These are phyloP conservation scores for Talaromyces trachyspermus DNA, from an alignment of 495 filamentous ascomycete genomes.

Conservation along the genomic window DNA sequence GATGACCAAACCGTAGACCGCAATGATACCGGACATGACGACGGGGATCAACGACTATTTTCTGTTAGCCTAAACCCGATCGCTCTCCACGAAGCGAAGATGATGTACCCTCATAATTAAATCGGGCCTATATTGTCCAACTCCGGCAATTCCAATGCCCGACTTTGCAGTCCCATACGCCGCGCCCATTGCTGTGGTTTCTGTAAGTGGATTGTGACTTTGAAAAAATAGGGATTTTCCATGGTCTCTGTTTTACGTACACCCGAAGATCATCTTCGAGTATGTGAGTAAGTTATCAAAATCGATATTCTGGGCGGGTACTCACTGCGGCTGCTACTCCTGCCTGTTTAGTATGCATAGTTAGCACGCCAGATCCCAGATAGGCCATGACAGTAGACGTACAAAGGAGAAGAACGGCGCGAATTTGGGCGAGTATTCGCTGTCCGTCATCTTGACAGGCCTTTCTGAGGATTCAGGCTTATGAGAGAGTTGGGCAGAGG, in stretches of 20 bases:
- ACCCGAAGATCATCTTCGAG: conserved; percentile 75
- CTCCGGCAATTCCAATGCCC: conserved; percentile 91
- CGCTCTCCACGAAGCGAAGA: neutral
- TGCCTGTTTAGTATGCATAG: conserved; percentile 49
- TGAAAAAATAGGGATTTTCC: neutral
- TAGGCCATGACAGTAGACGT: conserved; percentile 23
- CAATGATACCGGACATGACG: conserved; percentile 99
- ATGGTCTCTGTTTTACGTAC: conserved; percentile 47
- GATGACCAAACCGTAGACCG: conserved; percentile 95
- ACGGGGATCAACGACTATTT: conserved; percentile 82
- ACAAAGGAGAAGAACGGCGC: conserved; percentile 98
- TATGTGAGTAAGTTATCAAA: conserved; percentile 17
- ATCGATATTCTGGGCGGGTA: conserved; percentile 26
- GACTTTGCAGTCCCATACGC: conserved; percentile 97
- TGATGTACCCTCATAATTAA: conserved; percentile 89
- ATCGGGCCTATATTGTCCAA: conserved; percentile 86
- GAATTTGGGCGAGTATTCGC: conserved; percentile 73
- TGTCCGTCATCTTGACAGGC: conserved; percentile 55
- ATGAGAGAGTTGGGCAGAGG: too few relatives aligned
- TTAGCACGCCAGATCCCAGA: conserved; percentile 28
- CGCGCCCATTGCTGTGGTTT: conserved; percentile 68
- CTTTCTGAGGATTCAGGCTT: too few relatives aligned
- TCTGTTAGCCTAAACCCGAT: conserved; percentile 5
- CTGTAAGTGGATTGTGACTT: conserved; percentile 12
- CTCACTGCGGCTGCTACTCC: conserved; percentile 91